phyloP scores from a whole-genome alignment of 768 basidiomycete genomes.

The Boletus tomentosulus region DNA sequence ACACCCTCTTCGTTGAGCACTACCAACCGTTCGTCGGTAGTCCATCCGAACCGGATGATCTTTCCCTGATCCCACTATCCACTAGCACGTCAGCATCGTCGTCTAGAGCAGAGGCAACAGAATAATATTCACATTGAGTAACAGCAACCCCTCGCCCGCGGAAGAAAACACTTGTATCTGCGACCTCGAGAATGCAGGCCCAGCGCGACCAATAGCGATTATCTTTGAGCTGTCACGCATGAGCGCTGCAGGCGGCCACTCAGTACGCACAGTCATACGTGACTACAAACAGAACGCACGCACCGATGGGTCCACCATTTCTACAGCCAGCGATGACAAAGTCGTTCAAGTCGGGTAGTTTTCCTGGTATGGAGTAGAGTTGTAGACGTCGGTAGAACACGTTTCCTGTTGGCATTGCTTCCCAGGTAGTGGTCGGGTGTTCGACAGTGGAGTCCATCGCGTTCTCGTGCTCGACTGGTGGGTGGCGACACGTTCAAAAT shows the following conservation, averaged over 20 bases:
- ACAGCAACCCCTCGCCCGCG: constrained; percentile 66
- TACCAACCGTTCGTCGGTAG: constrained; percentile 72
- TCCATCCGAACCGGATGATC: constrained; percentile 83
- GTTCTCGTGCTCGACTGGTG: background rate
- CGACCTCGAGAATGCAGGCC: constrained; percentile 59
- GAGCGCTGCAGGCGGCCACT: constrained; percentile 50
- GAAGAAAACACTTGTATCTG: constrained; percentile 88
- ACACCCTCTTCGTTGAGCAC: constrained; percentile 89
- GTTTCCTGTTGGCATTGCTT: constrained; percentile 81
- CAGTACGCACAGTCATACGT: constrained; percentile 2
- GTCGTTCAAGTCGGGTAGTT: constrained; percentile 73
- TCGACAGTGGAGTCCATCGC: constrained; percentile 43
- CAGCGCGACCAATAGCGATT: constrained; percentile 60
- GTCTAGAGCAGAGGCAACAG: background rate
- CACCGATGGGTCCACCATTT: constrained; percentile 88
- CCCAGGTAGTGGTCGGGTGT: constrained; percentile 83
- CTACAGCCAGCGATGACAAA: constrained; percentile 78
- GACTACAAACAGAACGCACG: constrained; percentile 10
- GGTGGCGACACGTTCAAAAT: background rate
- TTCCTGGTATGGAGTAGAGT: constrained; percentile 78
- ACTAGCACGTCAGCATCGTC: constrained; percentile 12
- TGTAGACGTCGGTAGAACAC: constrained; percentile 87
- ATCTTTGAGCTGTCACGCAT: constrained; percentile 84
- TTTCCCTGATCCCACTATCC: constrained; percentile 86
- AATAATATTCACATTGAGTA: constrained; percentile 66